phyloP scores from a whole-genome alignment of 208 protist genomes.

The Acanthamoeba lenticulata region DNA sequence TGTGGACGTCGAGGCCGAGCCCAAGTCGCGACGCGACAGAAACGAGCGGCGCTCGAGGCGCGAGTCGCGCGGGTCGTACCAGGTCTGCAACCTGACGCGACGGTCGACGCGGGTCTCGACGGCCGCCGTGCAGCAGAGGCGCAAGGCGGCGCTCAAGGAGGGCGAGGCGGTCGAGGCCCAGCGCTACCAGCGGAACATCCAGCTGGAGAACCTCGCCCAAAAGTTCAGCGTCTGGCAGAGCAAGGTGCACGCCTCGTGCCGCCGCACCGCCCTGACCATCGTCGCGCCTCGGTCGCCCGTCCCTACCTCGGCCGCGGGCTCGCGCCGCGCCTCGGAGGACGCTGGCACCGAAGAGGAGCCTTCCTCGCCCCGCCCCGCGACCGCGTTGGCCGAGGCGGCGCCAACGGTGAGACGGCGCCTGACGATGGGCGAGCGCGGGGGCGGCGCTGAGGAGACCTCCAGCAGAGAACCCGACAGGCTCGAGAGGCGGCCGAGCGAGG shows the following conservation, averaged over 20 bases:
- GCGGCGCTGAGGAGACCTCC: background rate
- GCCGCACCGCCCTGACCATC: background rate
- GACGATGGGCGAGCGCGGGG: background rate
- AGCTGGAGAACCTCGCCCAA: slow-evolving; percentile 2
- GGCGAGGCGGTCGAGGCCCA: background rate
- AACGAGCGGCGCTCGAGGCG: background rate
- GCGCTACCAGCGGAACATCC: background rate
- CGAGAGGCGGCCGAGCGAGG: too few relatives aligned
- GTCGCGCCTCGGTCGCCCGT: background rate
- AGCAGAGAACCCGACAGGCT: too few relatives aligned
- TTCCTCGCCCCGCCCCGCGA: too few relatives aligned
- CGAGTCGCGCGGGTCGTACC: background rate
- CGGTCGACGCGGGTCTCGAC: background rate
- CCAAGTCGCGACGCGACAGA: background rate
- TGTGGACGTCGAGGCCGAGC: background rate
- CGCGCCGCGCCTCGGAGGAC: background rate
- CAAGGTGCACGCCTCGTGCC: background rate
- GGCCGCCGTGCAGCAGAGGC: background rate
- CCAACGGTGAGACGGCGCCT: background rate
- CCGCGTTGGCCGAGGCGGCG: too few relatives aligned
- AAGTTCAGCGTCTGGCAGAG: background rate
- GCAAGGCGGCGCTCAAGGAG: background rate
- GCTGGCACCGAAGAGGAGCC: background rate
- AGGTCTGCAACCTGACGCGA: background rate
- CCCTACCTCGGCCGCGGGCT: background rate